Evolutionary conservation across 1,284 basidiomycete species (phyloP).

Genomic region (Earliella scabrosa): DNA sequence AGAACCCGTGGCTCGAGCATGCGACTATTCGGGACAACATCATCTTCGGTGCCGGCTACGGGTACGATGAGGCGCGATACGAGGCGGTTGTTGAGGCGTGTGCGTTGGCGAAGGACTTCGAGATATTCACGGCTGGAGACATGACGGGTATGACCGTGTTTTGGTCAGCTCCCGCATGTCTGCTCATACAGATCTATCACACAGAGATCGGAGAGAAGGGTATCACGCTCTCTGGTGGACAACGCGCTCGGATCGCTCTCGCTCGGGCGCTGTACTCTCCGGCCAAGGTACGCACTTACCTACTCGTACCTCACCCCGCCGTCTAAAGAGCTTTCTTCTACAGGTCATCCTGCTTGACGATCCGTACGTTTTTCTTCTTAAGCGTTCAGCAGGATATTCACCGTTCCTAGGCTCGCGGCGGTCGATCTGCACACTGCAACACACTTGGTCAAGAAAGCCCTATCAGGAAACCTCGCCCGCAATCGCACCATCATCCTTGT

Average conservation of each 20-base stretch:
- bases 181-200: not conserved
- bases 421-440: constrained; percentile 90
- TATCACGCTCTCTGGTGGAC: constrained; percentile 80
- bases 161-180: not conserved
- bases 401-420: constrained; percentile 68
- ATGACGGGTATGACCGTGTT: constrained; percentile 58
- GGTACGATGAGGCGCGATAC: constrained; percentile 75
- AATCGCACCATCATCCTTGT: constrained; percentile 82
- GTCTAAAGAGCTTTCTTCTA: too few relatives aligned
- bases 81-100: constrained; percentile 79
- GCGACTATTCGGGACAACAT: constrained; percentile 85
- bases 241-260: constrained; percentile 77
- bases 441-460: constrained; percentile 67
- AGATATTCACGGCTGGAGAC: constrained; percentile 81
- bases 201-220: constrained; percentile 81
- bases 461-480: constrained; percentile 64
- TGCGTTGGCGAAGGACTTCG: constrained; percentile 75
- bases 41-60: constrained; percentile 71
- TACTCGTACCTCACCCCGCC: not conserved
- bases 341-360: constrained; percentile 88
- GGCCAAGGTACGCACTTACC: constrained; percentile 47
- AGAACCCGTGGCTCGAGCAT: constrained; percentile 73
- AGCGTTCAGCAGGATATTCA: constrained; percentile 2
- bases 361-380: constrained; percentile 49
- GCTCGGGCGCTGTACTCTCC: constrained; percentile 70